phyloP scores from a whole-genome alignment of 192 early-diverging fungal genomes.

The Ambispora gerdemannii region DNA sequence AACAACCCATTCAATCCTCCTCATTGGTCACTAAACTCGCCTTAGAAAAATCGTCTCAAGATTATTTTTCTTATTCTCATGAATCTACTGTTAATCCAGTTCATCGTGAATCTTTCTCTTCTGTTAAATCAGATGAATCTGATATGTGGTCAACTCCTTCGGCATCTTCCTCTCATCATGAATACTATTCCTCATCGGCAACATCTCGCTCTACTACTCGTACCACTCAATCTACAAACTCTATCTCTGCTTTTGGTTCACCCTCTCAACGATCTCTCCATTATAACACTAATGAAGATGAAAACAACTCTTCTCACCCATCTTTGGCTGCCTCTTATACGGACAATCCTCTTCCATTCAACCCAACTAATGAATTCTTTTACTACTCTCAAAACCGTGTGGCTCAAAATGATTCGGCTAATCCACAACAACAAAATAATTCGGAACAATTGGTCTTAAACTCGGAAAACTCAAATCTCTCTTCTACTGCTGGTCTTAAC shows the following conservation, averaged over 20 bases:
- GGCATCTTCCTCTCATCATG: neutral
- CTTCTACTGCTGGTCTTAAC: neutral
- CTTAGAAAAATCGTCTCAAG: neutral
- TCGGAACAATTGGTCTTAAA: neutral
- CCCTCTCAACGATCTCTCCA: slow-evolving; percentile 1
- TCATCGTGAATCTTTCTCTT: slow-evolving; percentile 29
- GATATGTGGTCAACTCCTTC: neutral
- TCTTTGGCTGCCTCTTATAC: neutral
- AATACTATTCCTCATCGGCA: neutral
- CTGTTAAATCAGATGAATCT: slow-evolving; percentile 9
- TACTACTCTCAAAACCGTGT: neutral
- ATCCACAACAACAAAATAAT: neutral
- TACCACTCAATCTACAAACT: neutral
- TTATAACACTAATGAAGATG: neutral
- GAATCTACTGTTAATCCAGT: neutral
- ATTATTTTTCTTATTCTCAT: slow-evolving; percentile 1
- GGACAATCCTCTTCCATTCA: neutral
- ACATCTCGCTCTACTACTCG: neutral
- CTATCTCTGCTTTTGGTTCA: neutral
- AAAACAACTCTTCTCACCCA: neutral
- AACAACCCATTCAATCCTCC: neutral
- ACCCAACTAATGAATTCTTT: neutral
- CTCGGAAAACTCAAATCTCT: neutral
- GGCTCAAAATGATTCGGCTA: neutral
- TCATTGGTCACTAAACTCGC: neutral